A percentile compares a stretch with the other conserved stretches of the same genome.
phyloP scores from a whole-genome alignment of 2,329 filamentous ascomycete genomes.

The Raffaelea deltoideospora region DNA sequence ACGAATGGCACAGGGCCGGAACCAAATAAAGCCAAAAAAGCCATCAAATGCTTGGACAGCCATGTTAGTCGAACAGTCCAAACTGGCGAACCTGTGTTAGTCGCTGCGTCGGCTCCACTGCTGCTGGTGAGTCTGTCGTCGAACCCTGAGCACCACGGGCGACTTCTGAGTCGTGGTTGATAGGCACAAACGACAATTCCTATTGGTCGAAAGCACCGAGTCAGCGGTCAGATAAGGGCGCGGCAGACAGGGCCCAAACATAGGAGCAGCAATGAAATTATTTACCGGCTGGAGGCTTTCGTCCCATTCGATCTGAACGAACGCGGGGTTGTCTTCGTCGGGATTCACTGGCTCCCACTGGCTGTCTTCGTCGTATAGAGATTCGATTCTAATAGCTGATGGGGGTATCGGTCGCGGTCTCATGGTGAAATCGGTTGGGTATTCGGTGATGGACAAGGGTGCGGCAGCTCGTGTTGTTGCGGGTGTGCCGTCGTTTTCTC shows the following conservation, averaged over 20 bases:
- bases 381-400: constrained; percentile 46
- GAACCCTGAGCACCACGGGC: no score
- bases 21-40: no score
- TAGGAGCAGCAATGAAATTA: constrained; percentile 13
- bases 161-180: no score
- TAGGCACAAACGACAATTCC: constrained; percentile 19
- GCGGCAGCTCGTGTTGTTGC: no score
- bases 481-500: no score
- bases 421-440: constrained; percentile 19
- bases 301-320: constrained; percentile 61
- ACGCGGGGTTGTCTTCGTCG: constrained; percentile 47
- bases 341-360: constrained; percentile 54
- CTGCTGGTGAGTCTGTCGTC: no score
- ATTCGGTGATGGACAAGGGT: constrained; percentile 12
- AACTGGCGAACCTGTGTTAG: constrained; percentile 45
- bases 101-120: constrained; percentile 61
- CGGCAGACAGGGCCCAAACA: no score
- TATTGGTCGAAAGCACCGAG: constrained; percentile 1
- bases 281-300: constrained; percentile 45
- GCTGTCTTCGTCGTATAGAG: constrained; percentile 54
- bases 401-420: constrained; percentile 21
- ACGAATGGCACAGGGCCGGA: no score
- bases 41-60: no score
- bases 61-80: constrained; percentile 15
- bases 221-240: no score